Evolutionary conservation across 2,329 filamentous ascomycete genomes (phyloP).

Genomic region (Dryadomyces quercivorus): DNA sequence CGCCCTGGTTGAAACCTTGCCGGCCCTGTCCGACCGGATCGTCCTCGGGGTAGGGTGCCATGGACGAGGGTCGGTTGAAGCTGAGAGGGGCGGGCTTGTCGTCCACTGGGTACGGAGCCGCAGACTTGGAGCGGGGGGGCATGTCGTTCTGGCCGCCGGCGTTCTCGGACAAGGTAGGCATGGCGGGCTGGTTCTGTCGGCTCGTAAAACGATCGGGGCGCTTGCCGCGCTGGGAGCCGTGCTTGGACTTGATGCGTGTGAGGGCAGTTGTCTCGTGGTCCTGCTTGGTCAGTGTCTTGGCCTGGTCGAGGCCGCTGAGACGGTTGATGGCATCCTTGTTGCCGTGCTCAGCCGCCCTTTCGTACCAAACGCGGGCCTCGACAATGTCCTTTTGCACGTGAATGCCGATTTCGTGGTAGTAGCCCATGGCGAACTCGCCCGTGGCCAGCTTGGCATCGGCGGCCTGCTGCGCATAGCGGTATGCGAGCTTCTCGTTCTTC

Average conservation of each 20-base stretch:
- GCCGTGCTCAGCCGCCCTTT: conserved; percentile 75
- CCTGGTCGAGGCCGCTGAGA: conserved; percentile 72
- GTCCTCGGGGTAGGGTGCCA: conserved; percentile 41
- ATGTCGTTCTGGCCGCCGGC: conserved; percentile 21
- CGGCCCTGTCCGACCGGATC: conserved; percentile 17
- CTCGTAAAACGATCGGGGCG: conserved; percentile 45
- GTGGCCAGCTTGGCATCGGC: conserved; percentile 72
- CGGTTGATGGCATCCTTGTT: conserved; percentile 79
- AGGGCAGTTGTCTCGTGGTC: conserved; percentile 92
- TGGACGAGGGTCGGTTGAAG: conserved; percentile 30
- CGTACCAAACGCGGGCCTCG: conserved; percentile 82
- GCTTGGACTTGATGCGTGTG: conserved; percentile 70
- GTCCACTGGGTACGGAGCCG: conserved; percentile 60
- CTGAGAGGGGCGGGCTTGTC: conserved; percentile 43
- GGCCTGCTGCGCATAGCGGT: conserved; percentile 78
- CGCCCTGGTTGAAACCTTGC: background rate
- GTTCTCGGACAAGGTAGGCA: conserved; percentile 38
- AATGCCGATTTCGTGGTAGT: conserved; percentile 96
- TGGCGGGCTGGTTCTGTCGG: conserved; percentile 17
- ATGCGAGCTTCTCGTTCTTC: conserved; percentile 92
- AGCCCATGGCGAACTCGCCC: conserved; percentile 92
- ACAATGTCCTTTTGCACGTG: conserved; percentile 71
- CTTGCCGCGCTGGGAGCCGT: conserved; percentile 54
- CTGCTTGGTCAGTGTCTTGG: conserved; percentile 73
- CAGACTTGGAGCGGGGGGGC: conserved; percentile 35